phyloP scores from a whole-genome alignment of 2,329 filamentous ascomycete species.

The Teratosphaeria zuluensis region DNA sequence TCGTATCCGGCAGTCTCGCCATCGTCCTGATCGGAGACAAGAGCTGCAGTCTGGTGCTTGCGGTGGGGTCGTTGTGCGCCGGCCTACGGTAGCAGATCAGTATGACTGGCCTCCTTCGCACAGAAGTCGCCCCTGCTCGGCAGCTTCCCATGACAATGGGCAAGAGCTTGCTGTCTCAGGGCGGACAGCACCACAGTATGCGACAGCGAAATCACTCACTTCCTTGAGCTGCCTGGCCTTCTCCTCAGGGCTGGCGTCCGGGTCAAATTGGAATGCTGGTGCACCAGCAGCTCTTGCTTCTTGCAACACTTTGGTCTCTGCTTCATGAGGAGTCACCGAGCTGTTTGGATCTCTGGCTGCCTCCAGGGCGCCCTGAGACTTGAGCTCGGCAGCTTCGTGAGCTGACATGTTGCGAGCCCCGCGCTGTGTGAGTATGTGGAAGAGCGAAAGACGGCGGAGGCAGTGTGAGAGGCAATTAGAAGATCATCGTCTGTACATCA shows the following conservation, averaged over 20 bases:
- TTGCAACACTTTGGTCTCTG: constrained; percentile 63
- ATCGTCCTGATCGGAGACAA: constrained; percentile 73
- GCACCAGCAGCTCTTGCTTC: constrained; percentile 72
- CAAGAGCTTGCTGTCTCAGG: no score
- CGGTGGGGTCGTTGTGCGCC: constrained; percentile 22
- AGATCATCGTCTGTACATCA: neutral
- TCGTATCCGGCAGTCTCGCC: constrained; percentile 61
- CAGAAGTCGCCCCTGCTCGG: neutral
- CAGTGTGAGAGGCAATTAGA: neutral
- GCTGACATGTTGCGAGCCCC: constrained; percentile 19
- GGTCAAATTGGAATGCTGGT: constrained; percentile 76
- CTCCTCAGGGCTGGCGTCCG: constrained; percentile 70
- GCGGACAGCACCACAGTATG: neutral
- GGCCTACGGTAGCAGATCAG: neutral
- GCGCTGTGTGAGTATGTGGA: neutral
- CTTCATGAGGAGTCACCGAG: constrained; percentile 57
- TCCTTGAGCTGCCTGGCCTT: constrained; percentile 72
- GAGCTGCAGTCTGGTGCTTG: constrained; percentile 54
- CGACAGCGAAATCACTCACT: constrained; percentile 46
- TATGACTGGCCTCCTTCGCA: neutral
- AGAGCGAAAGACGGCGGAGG: neutral
- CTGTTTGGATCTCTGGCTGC: constrained; percentile 64
- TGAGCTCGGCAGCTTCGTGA: constrained; percentile 50
- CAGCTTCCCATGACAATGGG: neutral
- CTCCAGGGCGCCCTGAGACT: constrained; percentile 70